These are phyloP conservation scores for Aureobasidium sp. DNA, from an alignment of 2,329 filamentous ascomycete species.

Conservation along the genomic window DNA sequence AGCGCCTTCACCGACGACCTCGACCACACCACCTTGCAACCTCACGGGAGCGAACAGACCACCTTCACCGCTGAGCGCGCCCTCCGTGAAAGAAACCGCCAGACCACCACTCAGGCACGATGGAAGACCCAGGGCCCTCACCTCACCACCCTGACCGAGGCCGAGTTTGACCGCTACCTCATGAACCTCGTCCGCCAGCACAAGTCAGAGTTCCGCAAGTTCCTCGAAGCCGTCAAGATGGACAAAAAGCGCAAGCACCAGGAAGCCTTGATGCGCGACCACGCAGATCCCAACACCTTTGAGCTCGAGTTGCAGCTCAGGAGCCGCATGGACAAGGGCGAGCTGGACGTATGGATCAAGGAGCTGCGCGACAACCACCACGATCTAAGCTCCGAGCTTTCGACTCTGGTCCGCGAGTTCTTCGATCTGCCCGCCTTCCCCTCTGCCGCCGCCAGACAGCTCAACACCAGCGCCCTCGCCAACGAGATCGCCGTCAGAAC, in stretches of 20 bases:
- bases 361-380: conserved; percentile 35
- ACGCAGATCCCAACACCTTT: conserved; percentile 4
- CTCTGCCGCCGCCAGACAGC: conserved; percentile 24
- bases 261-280: conserved; percentile 4
- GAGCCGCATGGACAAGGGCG: not conserved
- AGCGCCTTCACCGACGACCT: conserved; percentile 34
- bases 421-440: conserved; percentile 46
- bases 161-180: conserved; percentile 46
- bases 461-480: not conserved
- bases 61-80: conserved; percentile 18
- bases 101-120: conserved; percentile 7
- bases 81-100: conserved; percentile 18
- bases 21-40: conserved; percentile 34
- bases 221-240: conserved; percentile 17
- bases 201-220: conserved; percentile 24
- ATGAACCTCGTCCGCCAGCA: conserved; percentile 33
- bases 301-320: conserved; percentile 8
- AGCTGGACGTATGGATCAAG: conserved; percentile 22
- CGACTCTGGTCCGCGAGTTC: conserved; percentile 45
- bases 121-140: conserved; percentile 53
- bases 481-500: not conserved
- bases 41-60: conserved; percentile 22
- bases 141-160: conserved; percentile 46
- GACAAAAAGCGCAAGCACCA: conserved; percentile 16
- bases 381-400: conserved; percentile 42